Evolutionary conservation across 805 yeast species (phyloP).

Genomic region (Candida arabinofermentans): DNA sequence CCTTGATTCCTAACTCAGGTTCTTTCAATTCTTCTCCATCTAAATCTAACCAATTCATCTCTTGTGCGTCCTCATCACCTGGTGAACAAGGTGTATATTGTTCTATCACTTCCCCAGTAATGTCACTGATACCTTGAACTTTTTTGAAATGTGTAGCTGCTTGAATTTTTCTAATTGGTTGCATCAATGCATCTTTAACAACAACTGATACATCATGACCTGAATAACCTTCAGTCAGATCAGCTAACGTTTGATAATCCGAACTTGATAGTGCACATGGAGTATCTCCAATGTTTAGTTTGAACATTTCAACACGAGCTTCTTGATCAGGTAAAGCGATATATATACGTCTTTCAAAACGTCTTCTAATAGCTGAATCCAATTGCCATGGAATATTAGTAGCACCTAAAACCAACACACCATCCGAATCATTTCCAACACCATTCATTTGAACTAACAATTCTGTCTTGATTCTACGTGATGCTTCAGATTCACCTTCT

Average conservation of each 20-base stretch:
- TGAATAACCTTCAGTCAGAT: slow-evolving; percentile 94
- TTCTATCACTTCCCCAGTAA: slow-evolving; percentile 31
- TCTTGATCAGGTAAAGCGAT: slow-evolving; percentile 93
- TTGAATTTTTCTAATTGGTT: slow-evolving; percentile 93
- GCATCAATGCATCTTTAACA: slow-evolving; percentile 96
- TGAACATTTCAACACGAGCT: slow-evolving; percentile 91
- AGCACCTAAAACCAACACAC: slow-evolving; percentile 93
- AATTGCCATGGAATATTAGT: slow-evolving; percentile 99
- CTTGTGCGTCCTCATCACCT: slow-evolving; percentile 83
- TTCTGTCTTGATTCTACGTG: slow-evolving; percentile 94
- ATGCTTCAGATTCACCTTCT: slow-evolving; percentile 95
- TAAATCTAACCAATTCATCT: slow-evolving; percentile 91
- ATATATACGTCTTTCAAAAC: slow-evolving; percentile 93
- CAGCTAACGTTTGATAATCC: slow-evolving; percentile 77
- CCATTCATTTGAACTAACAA: slow-evolving; percentile 98
- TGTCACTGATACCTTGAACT: slow-evolving; percentile 40
- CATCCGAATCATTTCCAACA: slow-evolving; percentile 90
- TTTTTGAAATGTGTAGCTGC: slow-evolving; percentile 91
- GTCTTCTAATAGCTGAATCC: slow-evolving; percentile 94
- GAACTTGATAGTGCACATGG: slow-evolving; percentile 73
- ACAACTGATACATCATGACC: slow-evolving; percentile 97
- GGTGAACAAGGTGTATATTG: slow-evolving; percentile 93
- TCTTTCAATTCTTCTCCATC: slow-evolving; percentile 85
- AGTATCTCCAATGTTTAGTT: slow-evolving; percentile 84
- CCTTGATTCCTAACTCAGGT: slow-evolving; percentile 86